Evolutionary conservation across 2,329 filamentous ascomycete genomes (phyloP).

Genomic region (Sporothrix variecibatus): DNA sequence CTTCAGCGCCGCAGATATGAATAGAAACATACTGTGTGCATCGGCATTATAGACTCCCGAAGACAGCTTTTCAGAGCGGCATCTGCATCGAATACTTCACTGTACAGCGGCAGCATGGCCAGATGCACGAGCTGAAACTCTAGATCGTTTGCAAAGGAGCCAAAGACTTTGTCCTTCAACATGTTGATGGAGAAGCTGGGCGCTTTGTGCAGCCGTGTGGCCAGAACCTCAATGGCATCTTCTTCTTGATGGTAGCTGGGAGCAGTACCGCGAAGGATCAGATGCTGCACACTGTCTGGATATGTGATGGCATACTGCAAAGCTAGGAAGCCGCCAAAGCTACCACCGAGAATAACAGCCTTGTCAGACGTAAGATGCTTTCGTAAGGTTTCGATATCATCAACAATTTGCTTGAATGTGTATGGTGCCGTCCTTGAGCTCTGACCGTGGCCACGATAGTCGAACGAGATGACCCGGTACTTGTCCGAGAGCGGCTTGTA

Average conservation of each 20-base stretch:
- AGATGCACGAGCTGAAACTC: constrained; percentile 44
- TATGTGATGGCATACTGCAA: constrained; percentile 45
- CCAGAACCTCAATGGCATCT: constrained; percentile 38
- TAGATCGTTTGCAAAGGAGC: constrained; percentile 40
- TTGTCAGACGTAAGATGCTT: constrained; percentile 35
- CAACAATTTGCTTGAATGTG: constrained; percentile 42
- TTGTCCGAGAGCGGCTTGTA: constrained; percentile 36
- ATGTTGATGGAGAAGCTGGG: constrained; percentile 43
- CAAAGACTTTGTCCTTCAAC: constrained; percentile 44
- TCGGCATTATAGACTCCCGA: constrained; percentile 40
- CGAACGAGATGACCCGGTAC: constrained; percentile 41
- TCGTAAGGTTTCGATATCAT: constrained; percentile 41
- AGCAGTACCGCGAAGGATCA: constrained; percentile 43
- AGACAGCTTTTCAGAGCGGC: constrained; percentile 37
- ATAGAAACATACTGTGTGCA: constrained; percentile 35
- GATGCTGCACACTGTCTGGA: constrained; percentile 35
- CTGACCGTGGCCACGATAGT: constrained; percentile 42
- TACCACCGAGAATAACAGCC: constrained; percentile 42
- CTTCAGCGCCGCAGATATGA: neutral
- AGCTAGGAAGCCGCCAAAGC: constrained; percentile 45
- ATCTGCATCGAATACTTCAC: constrained; percentile 40
- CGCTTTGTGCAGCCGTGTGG: constrained; percentile 38
- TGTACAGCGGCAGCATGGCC: constrained; percentile 43
- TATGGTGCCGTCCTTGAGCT: constrained; percentile 41
- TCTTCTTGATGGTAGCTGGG: constrained; percentile 43